Conservation (phyloP, 2,329 filamentous ascomycete species). For the Colletotrichum destructivum region DNA sequence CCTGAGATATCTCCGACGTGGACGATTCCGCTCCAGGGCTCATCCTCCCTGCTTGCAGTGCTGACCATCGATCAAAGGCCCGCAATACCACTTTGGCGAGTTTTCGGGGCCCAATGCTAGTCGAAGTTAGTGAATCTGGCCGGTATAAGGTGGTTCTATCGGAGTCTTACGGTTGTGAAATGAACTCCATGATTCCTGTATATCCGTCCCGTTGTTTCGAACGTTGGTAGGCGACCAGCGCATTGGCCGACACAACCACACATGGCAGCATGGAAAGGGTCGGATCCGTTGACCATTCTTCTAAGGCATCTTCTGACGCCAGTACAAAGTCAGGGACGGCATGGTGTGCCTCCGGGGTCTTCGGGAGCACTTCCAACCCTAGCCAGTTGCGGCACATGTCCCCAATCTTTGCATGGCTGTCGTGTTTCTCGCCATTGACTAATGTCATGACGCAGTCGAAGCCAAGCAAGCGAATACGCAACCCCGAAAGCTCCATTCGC, state of each 20-base stretch:
- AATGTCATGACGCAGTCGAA: neutral
- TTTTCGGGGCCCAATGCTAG: conserved; percentile 54
- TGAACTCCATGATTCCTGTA: conserved; percentile 50
- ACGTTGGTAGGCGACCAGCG: conserved; percentile 47
- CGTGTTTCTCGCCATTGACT: neutral
- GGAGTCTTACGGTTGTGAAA: conserved; percentile 53
- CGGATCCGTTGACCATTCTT: neutral
- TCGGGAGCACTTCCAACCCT: neutral
- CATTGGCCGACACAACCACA: conserved; percentile 52
- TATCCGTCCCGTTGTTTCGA: conserved; percentile 38
- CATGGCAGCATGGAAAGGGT: neutral
- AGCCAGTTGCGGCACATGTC: conserved; percentile 41
- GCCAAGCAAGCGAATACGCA: conserved; percentile 5
- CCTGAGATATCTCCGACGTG: neutral
- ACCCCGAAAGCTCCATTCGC: conserved; percentile 12
- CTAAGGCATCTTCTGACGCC: neutral
- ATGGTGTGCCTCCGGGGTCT: neutral
- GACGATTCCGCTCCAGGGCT: neutral
- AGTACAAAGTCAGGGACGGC: neutral
- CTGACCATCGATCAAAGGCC: neutral
- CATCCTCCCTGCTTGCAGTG: neutral
- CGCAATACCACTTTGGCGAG: conserved; percentile 50
- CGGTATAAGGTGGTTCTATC: too few relatives aligned
- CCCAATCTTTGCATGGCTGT: neutral
- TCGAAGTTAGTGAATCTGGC: neutral